A percentile compares a stretch with the other conserved stretches of the same genome.
These are phyloP conservation scores for Tolypocladium ovalisporum DNA, from an alignment of 2,329 filamentous ascomycete genomes.

Conservation along the genomic window DNA sequence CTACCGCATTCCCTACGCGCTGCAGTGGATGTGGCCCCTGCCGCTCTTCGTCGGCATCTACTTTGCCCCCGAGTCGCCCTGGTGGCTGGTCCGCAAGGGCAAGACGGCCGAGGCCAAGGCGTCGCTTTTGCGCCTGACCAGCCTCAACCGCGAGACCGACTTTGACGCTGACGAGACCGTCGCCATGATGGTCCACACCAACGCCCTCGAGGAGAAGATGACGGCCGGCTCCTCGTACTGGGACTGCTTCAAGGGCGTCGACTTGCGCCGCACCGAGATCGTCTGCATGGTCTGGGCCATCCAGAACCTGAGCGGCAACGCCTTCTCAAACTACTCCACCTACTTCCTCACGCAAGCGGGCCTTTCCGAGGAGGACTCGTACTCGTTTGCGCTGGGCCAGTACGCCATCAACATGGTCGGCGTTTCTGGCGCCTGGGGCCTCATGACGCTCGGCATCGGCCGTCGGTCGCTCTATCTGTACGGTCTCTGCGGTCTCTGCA, in stretches of 20 bases:
- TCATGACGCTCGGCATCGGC: conserved; percentile 67
- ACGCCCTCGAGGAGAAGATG: conserved; percentile 65
- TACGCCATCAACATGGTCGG: conserved; percentile 68
- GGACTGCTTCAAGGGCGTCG: conserved; percentile 75
- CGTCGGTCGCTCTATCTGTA: conserved; percentile 67
- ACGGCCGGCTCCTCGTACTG: conserved; percentile 63
- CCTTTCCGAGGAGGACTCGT: conserved; percentile 38
- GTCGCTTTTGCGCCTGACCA: conserved; percentile 55
- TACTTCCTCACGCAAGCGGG: conserved; percentile 53
- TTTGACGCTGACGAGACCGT: conserved; percentile 78
- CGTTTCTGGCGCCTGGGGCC: conserved; percentile 69
- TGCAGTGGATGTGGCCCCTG: conserved; percentile 72
- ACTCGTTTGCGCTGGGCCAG: conserved; percentile 51
- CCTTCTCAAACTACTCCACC: conserved; percentile 55
- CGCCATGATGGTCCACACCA: conserved; percentile 88
- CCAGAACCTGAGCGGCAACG: conserved; percentile 52
- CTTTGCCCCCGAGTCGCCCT: conserved; percentile 60
- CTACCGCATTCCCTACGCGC: conserved; percentile 58
- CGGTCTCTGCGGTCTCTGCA: conserved; percentile 61
- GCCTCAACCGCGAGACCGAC: conserved; percentile 49
- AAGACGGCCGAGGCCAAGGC: conserved; percentile 54
- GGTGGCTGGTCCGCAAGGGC: conserved; percentile 65
- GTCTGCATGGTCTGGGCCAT: conserved; percentile 55
- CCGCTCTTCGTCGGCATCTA: conserved; percentile 55
- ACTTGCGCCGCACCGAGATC: conserved; percentile 66